Percentiles rank a stretch among this genome's conserved stretches.
Conservation (phyloP, 1,284 basidiomycete genomes). For the Leccinum solheimii region DNA sequence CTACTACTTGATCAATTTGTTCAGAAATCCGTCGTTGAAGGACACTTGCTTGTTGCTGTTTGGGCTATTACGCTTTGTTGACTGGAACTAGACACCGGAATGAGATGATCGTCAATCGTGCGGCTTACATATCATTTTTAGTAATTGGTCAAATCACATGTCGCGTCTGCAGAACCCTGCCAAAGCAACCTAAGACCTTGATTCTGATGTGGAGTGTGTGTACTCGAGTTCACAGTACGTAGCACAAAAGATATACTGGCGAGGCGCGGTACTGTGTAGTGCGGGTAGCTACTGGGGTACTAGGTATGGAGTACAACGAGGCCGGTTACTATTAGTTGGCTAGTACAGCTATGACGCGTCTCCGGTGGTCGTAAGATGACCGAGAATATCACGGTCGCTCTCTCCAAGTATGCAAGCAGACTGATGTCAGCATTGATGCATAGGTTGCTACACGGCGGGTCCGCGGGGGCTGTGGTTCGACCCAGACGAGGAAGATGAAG, state of each 20-base stretch:
- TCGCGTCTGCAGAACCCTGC: not conserved
- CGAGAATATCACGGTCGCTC: not conserved
- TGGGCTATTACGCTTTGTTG: slow-evolving; percentile 30
- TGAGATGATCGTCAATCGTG: not conserved
- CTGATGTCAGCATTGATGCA: not conserved
- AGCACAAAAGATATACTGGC: not conserved
- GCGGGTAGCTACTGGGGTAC: not conserved
- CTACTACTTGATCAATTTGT: slow-evolving; percentile 31
- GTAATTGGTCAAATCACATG: not conserved
- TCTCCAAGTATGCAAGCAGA: not conserved
- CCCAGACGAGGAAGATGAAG: slow-evolving; percentile 6
- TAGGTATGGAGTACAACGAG: not conserved
- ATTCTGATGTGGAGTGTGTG: not conserved
- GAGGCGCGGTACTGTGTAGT: not conserved
- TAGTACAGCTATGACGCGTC: not conserved
- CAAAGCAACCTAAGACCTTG: not conserved
- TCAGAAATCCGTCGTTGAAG: slow-evolving; percentile 30
- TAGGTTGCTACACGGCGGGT: slow-evolving; percentile 1
- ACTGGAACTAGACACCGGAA: slow-evolving; percentile 29
- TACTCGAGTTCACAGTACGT: not conserved
- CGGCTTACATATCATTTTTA: not conserved
- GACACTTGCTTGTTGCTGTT: slow-evolving; percentile 24
- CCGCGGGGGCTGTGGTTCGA: not conserved
- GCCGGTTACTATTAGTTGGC: too few relatives aligned
- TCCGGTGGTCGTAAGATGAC: not conserved